Evolutionary conservation across 106 monocot genomes (phyloP), one percentile per base, ranked within the genome.

Genomic region (Dendrobium nobile): DNA sequence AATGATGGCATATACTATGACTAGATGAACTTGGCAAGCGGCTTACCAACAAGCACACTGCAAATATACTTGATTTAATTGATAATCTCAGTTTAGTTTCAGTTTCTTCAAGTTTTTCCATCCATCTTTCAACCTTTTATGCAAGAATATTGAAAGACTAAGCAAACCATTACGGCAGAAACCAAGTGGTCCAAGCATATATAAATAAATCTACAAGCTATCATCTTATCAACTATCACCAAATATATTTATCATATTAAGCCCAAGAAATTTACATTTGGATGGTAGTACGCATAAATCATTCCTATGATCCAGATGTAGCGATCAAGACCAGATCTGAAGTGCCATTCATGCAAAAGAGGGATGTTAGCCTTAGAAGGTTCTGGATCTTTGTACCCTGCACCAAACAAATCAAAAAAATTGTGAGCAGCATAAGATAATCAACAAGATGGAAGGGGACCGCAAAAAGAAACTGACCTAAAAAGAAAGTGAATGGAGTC

Each of bases 261-360:
- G 43, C 7, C 42, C 9, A 48, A 47, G 26, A 48, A 48, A 7
- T 82, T 90, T 90, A 98, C 98, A 85, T 86, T 92, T 79, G 98
- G 98, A 85, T 98, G 98, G 82, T 84, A 95, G 83, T 93, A 98
- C 28, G 98, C 98, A 89, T 95, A 98, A 56, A 98, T 98, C 98
- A 98, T 98, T 80, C 98, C 98, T 22, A 98, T 82, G 41, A 98
- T 98, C 98, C 98, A 98, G 43, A 98, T 92, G 67, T 98, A 98
- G 37, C 98, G 90, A 83, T 98, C 98, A 80, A 98, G 98, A 19
- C 98, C 98, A 54, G 98, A 98, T 33, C 98, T 86, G 79, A 98
- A 98, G 68, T 95, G 91, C 98, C 98, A 98, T 76, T 98, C 98
- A 83, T 93, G 98, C 82, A 98, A 82, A 5, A 89, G 87, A 78